Percentiles rank a stretch among this genome's conserved stretches.
phyloP scores from a whole-genome alignment of 106 monocot genomes.

The Gastrodia elata region DNA sequence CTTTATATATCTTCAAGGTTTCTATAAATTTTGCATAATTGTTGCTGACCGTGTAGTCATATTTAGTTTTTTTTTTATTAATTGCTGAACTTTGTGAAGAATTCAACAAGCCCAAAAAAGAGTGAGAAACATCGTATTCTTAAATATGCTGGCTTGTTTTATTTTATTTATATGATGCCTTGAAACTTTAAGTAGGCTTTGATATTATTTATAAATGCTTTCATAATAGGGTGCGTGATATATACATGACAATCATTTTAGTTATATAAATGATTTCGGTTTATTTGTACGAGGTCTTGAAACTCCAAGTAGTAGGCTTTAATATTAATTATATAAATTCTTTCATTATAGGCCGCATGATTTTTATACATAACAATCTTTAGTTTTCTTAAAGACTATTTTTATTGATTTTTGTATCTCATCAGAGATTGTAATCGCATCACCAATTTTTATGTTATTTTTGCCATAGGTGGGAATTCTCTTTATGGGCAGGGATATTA shows the following conservation, averaged over 20 bases:
- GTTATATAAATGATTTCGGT: neutral
- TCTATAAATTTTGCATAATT: neutral
- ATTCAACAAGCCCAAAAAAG: neutral
- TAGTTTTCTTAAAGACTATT: too few relatives aligned
- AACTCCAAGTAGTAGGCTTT: too few relatives aligned
- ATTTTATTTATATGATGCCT: neutral
- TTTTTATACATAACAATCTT: too few relatives aligned
- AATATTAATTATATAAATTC: too few relatives aligned
- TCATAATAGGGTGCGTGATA: neutral
- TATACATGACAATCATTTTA: neutral
- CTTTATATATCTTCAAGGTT: neutral
- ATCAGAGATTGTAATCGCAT: too few relatives aligned
- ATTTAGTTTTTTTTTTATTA: neutral
- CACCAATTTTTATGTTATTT: too few relatives aligned
- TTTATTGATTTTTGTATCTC: too few relatives aligned
- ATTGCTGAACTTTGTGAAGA: neutral
- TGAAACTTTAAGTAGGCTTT: neutral
- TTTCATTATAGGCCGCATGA: too few relatives aligned
- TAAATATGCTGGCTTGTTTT: neutral
- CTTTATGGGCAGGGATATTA: too few relatives aligned
- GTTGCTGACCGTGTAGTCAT: neutral
- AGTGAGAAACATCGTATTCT: neutral
- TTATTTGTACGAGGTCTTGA: too few relatives aligned
- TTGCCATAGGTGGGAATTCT: too few relatives aligned
- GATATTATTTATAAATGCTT: neutral